Evolutionary conservation across 2,329 filamentous ascomycete genomes (phyloP).

Genomic region (Fusarium chaquense): DNA sequence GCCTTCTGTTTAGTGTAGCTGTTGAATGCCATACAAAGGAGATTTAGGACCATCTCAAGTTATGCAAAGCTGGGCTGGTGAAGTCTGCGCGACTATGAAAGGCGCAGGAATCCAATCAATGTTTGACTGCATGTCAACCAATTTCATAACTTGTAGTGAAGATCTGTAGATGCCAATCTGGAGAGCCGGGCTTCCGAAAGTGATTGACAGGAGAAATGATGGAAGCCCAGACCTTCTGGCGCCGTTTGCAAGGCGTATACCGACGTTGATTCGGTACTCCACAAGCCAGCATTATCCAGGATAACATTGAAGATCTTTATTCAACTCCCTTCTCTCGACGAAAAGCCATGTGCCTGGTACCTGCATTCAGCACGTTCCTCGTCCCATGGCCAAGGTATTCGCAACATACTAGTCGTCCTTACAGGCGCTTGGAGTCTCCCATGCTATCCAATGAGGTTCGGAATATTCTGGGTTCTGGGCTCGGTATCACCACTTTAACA

Average conservation of each 20-base stretch:
- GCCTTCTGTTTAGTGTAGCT: slow-evolving; percentile 14
- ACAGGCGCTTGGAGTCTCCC: slow-evolving; percentile 13
- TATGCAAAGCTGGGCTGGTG: slow-evolving; percentile 36
- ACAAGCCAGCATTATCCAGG: slow-evolving; percentile 10
- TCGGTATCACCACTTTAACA: slow-evolving; percentile 28
- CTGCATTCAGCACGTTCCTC: slow-evolving; percentile 38
- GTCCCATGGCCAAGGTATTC: slow-evolving; percentile 33
- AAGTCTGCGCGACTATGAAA: slow-evolving; percentile 28
- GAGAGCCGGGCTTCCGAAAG: slow-evolving; percentile 16
- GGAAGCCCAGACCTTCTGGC: slow-evolving; percentile 39
- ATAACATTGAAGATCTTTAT: slow-evolving; percentile 38
- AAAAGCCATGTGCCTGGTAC: slow-evolving; percentile 37
- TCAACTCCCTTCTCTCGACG: slow-evolving; percentile 7
- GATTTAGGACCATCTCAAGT: slow-evolving; percentile 24
- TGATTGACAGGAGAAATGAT: slow-evolving; percentile 42
- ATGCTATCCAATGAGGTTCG: slow-evolving; percentile 22
- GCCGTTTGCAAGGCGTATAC: slow-evolving; percentile 26
- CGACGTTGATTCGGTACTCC: slow-evolving; percentile 11
- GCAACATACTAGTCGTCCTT: slow-evolving; percentile 34
- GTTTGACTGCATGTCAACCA: slow-evolving; percentile 5
- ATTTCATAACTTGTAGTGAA: slow-evolving; percentile 28
- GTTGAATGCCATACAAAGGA: slow-evolving; percentile 30
- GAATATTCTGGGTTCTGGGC: slow-evolving; percentile 23
- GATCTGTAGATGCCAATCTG: slow-evolving; percentile 43
- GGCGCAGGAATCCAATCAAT: slow-evolving; percentile 42